Conservation (phyloP, 1,284 basidiomycete genomes). For the Agroathelia rolfsii region DNA sequence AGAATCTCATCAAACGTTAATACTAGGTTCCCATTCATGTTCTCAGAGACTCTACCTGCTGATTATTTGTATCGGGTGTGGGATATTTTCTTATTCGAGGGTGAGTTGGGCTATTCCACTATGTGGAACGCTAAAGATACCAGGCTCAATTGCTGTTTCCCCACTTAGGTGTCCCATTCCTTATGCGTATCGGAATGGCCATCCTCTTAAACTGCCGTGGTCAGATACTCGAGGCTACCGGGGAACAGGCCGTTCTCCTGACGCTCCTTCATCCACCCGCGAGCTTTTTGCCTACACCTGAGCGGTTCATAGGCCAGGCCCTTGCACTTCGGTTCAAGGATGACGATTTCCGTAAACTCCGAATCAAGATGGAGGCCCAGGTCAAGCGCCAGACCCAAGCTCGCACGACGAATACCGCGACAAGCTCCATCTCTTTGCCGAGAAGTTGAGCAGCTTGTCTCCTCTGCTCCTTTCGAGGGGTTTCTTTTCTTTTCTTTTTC, state of each 20-base stretch:
- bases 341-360: constrained; percentile 70
- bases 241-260: constrained; percentile 39
- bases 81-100: constrained; percentile 85
- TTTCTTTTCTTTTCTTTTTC: too few species aligned
- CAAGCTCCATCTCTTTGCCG: constrained; percentile 19
- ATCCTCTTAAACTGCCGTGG: constrained; percentile 60
- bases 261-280: constrained; percentile 44
- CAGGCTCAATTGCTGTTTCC: too few species aligned
- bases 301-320: constrained; percentile 54
- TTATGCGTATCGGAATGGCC: constrained; percentile 73
- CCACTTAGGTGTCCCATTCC: constrained; percentile 68
- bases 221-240: constrained; percentile 40
- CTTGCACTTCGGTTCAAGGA: constrained; percentile 69
- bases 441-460: constrained; percentile 8
- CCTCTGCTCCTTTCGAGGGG: too few species aligned
- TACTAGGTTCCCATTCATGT: constrained; percentile 65
- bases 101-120: too few species aligned
- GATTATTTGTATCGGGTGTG: constrained; percentile 73
- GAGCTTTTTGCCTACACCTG: constrained; percentile 40
- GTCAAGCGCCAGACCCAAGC: constrained; percentile 48
- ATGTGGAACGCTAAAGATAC: too few species aligned
- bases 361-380: constrained; percentile 60
- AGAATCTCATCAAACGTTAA: too few species aligned
- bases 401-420: constrained; percentile 22
- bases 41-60: constrained; percentile 69